These are phyloP conservation scores for Pseudogymnoascus sp. DNA, from an alignment of 2,329 filamentous ascomycete genomes.

Conservation along the genomic window DNA sequence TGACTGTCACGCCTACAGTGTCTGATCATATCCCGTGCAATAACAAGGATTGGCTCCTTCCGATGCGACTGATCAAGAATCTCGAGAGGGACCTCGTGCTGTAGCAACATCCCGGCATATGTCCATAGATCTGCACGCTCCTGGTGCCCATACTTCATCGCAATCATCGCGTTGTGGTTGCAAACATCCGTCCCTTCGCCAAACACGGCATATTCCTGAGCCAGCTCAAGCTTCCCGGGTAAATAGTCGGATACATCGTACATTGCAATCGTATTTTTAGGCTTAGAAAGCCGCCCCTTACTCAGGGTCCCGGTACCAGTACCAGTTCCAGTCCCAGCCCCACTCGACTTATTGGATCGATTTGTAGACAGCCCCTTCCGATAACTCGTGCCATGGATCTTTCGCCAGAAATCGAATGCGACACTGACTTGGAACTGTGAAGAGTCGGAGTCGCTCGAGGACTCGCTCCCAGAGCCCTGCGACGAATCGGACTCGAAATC, in stretches of 20 bases:
- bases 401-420: slow-evolving; percentile 24
- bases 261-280: slow-evolving; percentile 67
- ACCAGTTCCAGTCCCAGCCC: slow-evolving; percentile 48
- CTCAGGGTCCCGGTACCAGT: slow-evolving; percentile 34
- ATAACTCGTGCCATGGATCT: slow-evolving; percentile 21
- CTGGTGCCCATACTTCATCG: slow-evolving; percentile 59
- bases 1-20: slow-evolving; percentile 33
- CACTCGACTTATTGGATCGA: slow-evolving; percentile 29
- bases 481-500: slow-evolving; percentile 32
- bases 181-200: slow-evolving; percentile 78
- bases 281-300: slow-evolving; percentile 28
- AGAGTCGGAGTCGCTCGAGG: slow-evolving; percentile 30
- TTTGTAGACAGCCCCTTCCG: slow-evolving; percentile 26
- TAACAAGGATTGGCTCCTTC: slow-evolving; percentile 52
- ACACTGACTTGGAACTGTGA: slow-evolving; percentile 24
- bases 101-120: slow-evolving; percentile 69
- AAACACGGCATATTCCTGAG: slow-evolving; percentile 74
- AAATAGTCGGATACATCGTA: slow-evolving; percentile 63
- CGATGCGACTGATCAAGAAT: slow-evolving; percentile 49
- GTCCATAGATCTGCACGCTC: slow-evolving; percentile 81
- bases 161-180: slow-evolving; percentile 73
- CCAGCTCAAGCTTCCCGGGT: slow-evolving; percentile 73
- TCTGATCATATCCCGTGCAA: slow-evolving; percentile 57
- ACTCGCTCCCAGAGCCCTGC: slow-evolving; percentile 26
- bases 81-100: slow-evolving; percentile 67